phyloP scores from a whole-genome alignment of 257 asterid genomes.

The Paulownia fortunei region DNA sequence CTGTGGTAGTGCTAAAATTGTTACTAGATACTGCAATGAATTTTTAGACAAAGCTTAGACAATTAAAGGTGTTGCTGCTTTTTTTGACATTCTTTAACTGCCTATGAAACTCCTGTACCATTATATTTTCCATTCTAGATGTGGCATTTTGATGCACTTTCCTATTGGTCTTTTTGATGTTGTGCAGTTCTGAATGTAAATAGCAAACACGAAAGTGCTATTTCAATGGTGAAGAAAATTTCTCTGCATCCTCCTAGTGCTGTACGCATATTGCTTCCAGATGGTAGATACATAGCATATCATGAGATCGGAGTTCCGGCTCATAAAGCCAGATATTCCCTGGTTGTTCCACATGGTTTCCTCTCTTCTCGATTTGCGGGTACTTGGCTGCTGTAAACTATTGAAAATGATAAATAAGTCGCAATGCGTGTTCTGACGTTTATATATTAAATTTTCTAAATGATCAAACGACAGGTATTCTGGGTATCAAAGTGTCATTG shows the following conservation, averaged over 20 bases:
- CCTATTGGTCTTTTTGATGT: not conserved
- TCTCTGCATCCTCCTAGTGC: slow-evolving; percentile 77
- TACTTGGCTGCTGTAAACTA: slow-evolving; percentile 25
- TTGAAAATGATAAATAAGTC: not conserved
- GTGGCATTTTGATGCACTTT: not conserved
- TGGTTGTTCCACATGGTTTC: slow-evolving; percentile 67
- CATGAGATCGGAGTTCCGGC: slow-evolving; percentile 74
- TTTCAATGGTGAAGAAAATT: slow-evolving; percentile 54
- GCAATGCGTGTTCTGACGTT: not conserved
- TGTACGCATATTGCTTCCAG: slow-evolving; percentile 65
- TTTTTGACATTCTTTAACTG: not conserved
- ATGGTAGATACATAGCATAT: slow-evolving; percentile 82
- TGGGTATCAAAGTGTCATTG: slow-evolving; percentile 60
- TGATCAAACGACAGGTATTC: slow-evolving; percentile 57
- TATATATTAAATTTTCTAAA: not conserved
- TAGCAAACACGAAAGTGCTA: slow-evolving; percentile 43
- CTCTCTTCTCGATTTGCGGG: slow-evolving; percentile 86
- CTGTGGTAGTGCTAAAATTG: not conserved
- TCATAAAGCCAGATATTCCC: slow-evolving; percentile 65
- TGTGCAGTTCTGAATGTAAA: slow-evolving; percentile 62
- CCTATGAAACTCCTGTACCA: not conserved
- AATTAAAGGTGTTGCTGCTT: not conserved
- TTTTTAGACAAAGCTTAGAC: not conserved
- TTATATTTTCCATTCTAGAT: not conserved
- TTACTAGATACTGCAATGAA: not conserved